A percentile compares a stretch with the other conserved stretches of the same genome.
These are phyloP conservation scores for Saccharomycopsis javanensis DNA, from an alignment of 805 yeast genomes.

Conservation along the genomic window DNA sequence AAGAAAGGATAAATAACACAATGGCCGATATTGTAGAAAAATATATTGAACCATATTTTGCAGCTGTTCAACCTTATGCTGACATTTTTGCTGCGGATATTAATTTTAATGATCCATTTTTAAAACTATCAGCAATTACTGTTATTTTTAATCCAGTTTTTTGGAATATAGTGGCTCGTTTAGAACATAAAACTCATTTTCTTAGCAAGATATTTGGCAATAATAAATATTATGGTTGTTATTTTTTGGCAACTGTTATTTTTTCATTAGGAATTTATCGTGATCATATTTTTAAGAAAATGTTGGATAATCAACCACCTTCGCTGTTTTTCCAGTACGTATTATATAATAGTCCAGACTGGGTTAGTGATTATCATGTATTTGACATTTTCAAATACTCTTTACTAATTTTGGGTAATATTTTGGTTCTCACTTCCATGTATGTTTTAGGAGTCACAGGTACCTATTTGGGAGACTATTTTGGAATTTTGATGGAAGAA, in stretches of 20 bases:
- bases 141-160: conserved; percentile 81
- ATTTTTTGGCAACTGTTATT: conserved; percentile 70
- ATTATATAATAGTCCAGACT: background rate
- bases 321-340: conserved; percentile 40
- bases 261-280: conserved; percentile 78
- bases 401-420: conserved; percentile 52
- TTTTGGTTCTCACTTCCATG: conserved; percentile 80
- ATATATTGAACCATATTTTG: background rate
- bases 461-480: conserved; percentile 93
- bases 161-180: conserved; percentile 89
- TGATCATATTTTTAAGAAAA: conserved; percentile 64
- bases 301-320: conserved; percentile 63
- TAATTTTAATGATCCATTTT: conserved; percentile 22
- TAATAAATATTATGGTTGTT: conserved; percentile 64
- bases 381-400: conserved; percentile 20
- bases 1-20: too few species aligned
- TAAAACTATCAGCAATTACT: background rate
- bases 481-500: conserved; percentile 87
- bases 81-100: conserved; percentile 21
- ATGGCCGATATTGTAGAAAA: background rate
- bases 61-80: background rate
- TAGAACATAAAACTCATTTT: conserved; percentile 66
- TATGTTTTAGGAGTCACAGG: conserved; percentile 91
- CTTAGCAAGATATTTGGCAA: conserved; percentile 69
- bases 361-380: background rate